Evolutionary conservation across 768 basidiomycete species (phyloP).

Genomic region (Boletus pseudopeckii): DNA sequence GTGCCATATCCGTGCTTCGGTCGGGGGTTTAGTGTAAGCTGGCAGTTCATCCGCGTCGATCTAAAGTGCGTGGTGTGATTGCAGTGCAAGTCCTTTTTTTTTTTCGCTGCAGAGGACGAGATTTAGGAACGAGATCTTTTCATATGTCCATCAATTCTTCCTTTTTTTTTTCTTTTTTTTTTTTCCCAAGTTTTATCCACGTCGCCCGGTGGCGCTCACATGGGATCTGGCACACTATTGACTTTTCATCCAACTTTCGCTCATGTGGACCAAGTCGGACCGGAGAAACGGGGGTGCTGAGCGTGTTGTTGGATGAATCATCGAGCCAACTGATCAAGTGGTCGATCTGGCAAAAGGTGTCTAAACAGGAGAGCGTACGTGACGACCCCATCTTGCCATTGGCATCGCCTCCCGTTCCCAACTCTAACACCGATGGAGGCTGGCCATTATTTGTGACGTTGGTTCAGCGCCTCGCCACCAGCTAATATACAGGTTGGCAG

Average conservation of each 20-base stretch:
- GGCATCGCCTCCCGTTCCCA: background rate
- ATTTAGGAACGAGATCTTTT: slow-evolving; percentile 19
- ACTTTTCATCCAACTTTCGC: too few relatives aligned
- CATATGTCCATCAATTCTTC: background rate
- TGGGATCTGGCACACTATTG: background rate
- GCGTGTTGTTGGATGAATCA: background rate
- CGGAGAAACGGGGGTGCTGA: background rate
- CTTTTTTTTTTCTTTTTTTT: background rate
- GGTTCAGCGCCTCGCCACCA: too few relatives aligned
- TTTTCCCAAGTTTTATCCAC: background rate
- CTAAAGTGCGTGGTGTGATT: background rate
- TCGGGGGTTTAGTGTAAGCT: background rate
- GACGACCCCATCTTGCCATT: background rate
- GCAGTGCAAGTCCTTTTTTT: background rate
- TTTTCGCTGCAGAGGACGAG: background rate
- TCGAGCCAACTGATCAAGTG: slow-evolving; percentile 8
- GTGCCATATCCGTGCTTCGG: background rate
- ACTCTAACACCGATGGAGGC: too few relatives aligned
- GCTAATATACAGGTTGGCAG: too few relatives aligned
- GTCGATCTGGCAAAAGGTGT: slow-evolving; percentile 4
- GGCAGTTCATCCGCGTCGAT: slow-evolving; percentile 9
- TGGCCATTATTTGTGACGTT: too few relatives aligned
- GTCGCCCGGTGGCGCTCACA: background rate
- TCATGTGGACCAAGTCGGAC: background rate
- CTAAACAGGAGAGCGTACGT: slow-evolving; percentile 6